Base-by-base conservation (phyloP, 139 green algal genomes). In the Coelastrella sp. region DNA sequence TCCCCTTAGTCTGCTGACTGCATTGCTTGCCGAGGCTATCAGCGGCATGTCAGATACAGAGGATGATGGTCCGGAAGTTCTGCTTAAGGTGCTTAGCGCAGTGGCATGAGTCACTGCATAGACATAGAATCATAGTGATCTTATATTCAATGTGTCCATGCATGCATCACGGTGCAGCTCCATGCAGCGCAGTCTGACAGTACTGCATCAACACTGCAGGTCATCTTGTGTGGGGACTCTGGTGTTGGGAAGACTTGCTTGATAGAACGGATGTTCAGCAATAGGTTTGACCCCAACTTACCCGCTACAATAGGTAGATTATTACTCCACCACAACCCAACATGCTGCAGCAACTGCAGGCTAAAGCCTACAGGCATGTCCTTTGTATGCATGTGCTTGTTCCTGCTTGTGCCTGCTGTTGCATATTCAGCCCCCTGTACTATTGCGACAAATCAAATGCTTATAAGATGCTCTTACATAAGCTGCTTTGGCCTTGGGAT, bases 211-310 rank as follows among this genome's bases (percentile, higher is more conserved):
- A 13, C 8, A 45, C n/a, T 50, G n/a, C 71, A 89, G 73, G 66
- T 91, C 9, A 83, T 91, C 19, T 86, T 91, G 45, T 81, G 85
- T 0, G 88, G 88, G 1, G 81, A 79, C 17, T 79, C 81, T 19
- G 88, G 88, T 2, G 85, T 89, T 0, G 89, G 89, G 27, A 92
- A 92, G 50, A 92, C 85, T 2, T 90, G 89, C 62, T 63, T 92
- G 27, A 81, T 92, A 11, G 80, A 86, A 45, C 78, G 78, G 27
- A 84, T 84, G 78, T 84, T 84, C 41, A 76, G 60, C 62, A 84
- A 84, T 64, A 40, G 27, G 25, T 84, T 77, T 50, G 78, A 84
- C 30, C 23, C 41, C 8, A 45, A n/a, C 5, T 40, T 84, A 21
- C 78, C 78, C 15, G 63, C 78, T 6, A 84, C 78, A 19, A 84